These are phyloP conservation scores for Lyophyllum semitale DNA, from an alignment of 768 basidiomycete genomes.

Conservation along the genomic window DNA sequence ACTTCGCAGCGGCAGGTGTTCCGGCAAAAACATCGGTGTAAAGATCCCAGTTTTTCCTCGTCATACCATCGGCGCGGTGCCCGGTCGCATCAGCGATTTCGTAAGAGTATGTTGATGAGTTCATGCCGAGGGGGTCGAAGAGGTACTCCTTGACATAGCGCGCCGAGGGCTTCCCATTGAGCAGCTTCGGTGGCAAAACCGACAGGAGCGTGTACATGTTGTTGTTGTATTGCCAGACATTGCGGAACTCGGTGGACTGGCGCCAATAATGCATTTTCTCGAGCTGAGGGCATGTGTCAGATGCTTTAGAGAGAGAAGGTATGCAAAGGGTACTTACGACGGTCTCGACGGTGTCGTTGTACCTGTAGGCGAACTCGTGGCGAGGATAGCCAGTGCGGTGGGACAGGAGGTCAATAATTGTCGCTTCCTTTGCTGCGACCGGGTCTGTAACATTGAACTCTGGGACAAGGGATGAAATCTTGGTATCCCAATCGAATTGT, in stretches of 20 bases:
- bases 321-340: constrained; percentile 9
- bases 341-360: constrained; percentile 3
- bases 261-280: constrained; percentile 23
- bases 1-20: constrained; percentile 19
- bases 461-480: constrained; percentile 24
- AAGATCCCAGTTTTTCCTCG: constrained; percentile 17
- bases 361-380: constrained; percentile 17
- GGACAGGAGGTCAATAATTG: constrained; percentile 21
- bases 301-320: background rate
- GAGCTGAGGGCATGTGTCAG: constrained; percentile 5
- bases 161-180: constrained; percentile 19
- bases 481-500: constrained; percentile 25
- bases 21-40: constrained; percentile 24
- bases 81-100: constrained; percentile 22
- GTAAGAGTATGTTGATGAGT: constrained; percentile 30
- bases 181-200: constrained; percentile 21
- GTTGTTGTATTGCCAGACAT: constrained; percentile 29
- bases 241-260: constrained; percentile 30
- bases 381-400: constrained; percentile 22
- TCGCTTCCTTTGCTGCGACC: constrained; percentile 17
- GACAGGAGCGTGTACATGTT: constrained; percentile 30
- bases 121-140: constrained; percentile 28
- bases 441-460: constrained; percentile 26
- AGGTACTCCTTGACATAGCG: constrained; percentile 28
- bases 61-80: constrained; percentile 25